Conservation (phyloP, 2,329 filamentous ascomycete genomes). For the Cordyceps pruinosa region DNA sequence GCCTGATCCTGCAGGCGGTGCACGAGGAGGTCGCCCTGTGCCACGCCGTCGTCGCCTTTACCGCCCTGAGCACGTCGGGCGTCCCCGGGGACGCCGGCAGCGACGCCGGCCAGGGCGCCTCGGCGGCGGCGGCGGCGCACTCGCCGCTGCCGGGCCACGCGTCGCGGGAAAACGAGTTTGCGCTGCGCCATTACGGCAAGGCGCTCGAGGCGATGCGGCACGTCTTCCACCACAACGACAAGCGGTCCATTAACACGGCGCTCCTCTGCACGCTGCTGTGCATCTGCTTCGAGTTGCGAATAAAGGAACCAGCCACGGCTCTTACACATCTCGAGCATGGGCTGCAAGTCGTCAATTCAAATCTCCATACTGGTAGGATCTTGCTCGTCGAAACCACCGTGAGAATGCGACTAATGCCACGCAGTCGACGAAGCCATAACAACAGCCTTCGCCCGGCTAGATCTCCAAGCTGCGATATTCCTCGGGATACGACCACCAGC, state of each 20-base stretch:
- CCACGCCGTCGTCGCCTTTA: conserved; percentile 15
- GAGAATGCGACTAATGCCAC: not conserved
- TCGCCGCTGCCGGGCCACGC: not conserved
- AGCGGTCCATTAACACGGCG: conserved; percentile 11
- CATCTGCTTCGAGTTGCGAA: conserved; percentile 17
- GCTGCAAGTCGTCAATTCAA: conserved; percentile 11
- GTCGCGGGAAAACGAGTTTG: conserved; percentile 10
- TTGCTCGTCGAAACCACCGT: no score
- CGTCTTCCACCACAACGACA: conserved; percentile 7
- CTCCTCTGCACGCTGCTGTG: conserved; percentile 15
- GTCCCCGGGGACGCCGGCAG: not conserved
- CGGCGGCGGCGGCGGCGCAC: not conserved
- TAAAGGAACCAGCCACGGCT: conserved; percentile 7
- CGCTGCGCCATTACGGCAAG: conserved; percentile 11
- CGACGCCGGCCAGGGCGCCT: not conserved
- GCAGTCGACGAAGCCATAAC: conserved; percentile 14
- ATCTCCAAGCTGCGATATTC: conserved; percentile 14
- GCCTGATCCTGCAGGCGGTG: conserved; percentile 14
- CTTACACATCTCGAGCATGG: conserved; percentile 14
- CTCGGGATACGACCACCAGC: conserved; percentile 12
- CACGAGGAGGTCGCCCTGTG: conserved; percentile 12
- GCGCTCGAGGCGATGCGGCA: conserved; percentile 11
- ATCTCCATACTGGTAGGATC: conserved; percentile 11
- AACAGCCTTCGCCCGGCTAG: conserved; percentile 12
- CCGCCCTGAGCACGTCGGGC: conserved; percentile 6